Conservation (phyloP, 73 alveolate genomes). For the Tetrahymena borealis region DNA sequence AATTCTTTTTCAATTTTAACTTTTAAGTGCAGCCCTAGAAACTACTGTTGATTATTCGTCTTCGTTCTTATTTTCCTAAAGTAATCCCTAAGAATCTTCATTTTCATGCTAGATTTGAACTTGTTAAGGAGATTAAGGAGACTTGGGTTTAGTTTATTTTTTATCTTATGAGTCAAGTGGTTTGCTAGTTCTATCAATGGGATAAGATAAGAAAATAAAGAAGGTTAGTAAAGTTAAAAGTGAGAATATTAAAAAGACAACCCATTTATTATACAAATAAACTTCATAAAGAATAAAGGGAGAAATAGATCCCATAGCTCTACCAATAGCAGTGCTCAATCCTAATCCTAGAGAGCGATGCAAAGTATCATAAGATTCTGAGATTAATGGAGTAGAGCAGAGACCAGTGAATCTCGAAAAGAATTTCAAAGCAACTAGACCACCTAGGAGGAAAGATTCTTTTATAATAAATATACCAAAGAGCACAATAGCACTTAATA, state of each 20-base stretch:
- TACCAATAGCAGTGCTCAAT: constrained; percentile 10
- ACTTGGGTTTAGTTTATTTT: neutral
- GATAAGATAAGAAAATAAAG: neutral
- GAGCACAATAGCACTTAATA: neutral
- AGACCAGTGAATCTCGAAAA: constrained; percentile 22
- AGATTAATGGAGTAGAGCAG: constrained; percentile 11
- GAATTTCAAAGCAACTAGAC: constrained; percentile 18
- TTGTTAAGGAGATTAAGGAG: neutral
- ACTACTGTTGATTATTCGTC: neutral
- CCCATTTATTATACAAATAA: constrained; percentile 10
- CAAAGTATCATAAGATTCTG: constrained; percentile 34
- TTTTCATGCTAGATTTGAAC: neutral
- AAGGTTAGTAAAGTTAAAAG: neutral
- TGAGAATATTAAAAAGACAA: constrained; percentile 9
- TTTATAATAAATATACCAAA: constrained; percentile 20
- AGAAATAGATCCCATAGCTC: constrained; percentile 23
- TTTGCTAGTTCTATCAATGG: constrained; percentile 9
- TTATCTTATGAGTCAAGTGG: constrained; percentile 12
- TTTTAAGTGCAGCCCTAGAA: neutral
- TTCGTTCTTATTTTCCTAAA: neutral
- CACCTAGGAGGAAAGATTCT: constrained; percentile 3
- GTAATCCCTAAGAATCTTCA: neutral
- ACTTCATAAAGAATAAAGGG: constrained; percentile 16
- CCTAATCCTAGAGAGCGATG: constrained; percentile 40
- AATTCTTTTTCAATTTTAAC: neutral